phyloP scores from a whole-genome alignment of 352 stramenopile genomes.

The Phytophthora fragariaefolia region DNA sequence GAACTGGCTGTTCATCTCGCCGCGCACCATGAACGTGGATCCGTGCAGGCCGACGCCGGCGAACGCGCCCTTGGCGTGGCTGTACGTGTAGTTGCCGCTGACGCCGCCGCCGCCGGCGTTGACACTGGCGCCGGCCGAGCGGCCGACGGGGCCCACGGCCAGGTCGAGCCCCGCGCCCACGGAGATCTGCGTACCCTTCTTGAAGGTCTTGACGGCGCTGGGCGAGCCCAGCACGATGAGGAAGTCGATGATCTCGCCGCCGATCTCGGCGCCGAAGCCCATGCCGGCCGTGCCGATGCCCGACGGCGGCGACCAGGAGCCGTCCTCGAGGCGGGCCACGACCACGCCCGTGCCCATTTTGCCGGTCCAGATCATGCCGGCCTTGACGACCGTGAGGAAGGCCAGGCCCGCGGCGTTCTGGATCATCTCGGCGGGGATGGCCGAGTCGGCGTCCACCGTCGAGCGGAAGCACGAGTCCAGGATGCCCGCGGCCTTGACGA shows the following conservation, averaged over 20 bases:
- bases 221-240: conserved; percentile 88
- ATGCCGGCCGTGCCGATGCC: conserved; percentile 84
- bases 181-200: conserved; percentile 83
- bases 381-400: conserved; percentile 90
- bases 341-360: conserved; percentile 88
- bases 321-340: conserved; percentile 78
- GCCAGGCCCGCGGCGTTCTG: conserved; percentile 76
- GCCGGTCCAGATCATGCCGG: conserved; percentile 84
- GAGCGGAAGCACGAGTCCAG: conserved; percentile 87
- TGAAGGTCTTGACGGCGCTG: conserved; percentile 81
- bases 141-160: conserved; percentile 74
- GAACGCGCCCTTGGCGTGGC: conserved; percentile 82
- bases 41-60: conserved; percentile 81
- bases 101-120: conserved; percentile 82
- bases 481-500: conserved; percentile 83
- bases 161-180: conserved; percentile 81
- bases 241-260: conserved; percentile 89
- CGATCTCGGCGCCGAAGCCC: conserved; percentile 85
- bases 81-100: conserved; percentile 89
- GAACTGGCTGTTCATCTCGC: conserved; percentile 87
- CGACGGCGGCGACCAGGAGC: conserved; percentile 84
- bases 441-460: conserved; percentile 68
- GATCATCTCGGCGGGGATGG: conserved; percentile 85
- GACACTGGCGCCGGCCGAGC: conserved; percentile 69
- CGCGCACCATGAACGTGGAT: conserved; percentile 84